Percentiles rank a stretch among this genome's conserved stretches.
phyloP scores from a whole-genome alignment of 2,329 filamentous ascomycete genomes.

The Aspergillus japonicus region DNA sequence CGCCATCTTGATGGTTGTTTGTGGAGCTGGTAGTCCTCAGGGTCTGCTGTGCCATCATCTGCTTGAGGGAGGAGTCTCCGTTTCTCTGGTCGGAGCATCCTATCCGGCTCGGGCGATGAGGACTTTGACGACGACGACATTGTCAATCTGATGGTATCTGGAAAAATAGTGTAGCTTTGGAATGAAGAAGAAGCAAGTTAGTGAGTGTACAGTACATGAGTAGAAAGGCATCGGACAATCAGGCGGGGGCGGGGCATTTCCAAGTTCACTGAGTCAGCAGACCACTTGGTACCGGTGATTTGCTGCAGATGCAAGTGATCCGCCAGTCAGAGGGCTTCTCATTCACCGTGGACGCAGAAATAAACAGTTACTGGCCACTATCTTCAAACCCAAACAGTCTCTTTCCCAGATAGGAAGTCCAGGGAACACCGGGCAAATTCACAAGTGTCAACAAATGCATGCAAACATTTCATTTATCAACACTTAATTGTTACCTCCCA shows the following conservation, averaged over 20 bases:
- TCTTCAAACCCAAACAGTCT: too few relatives aligned
- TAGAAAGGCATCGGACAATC: not conserved
- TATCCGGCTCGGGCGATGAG: not conserved
- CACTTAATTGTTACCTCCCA: too few relatives aligned
- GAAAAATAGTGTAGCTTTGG: not conserved
- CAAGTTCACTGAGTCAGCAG: not conserved
- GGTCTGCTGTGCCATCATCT: not conserved
- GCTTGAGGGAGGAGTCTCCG: not conserved
- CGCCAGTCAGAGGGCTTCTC: too few relatives aligned
- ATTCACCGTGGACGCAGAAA: not conserved
- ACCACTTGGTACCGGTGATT: too few relatives aligned
- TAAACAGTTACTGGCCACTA: not conserved
- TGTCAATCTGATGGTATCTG: not conserved
- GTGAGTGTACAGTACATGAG: too few relatives aligned
- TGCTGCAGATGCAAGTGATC: not conserved
- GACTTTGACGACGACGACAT: not conserved
- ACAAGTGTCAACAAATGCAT: too few relatives aligned
- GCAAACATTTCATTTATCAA: too few relatives aligned
- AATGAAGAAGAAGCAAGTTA: not conserved
- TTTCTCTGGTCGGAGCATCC: not conserved
- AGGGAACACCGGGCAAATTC: too few relatives aligned
- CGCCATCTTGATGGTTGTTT: not conserved
- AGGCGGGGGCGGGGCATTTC: not conserved
- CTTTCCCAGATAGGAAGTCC: too few relatives aligned
- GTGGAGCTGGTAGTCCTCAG: not conserved